phyloP scores from a whole-genome alignment of 257 asterid genomes.

The Ehretia macrophylla region DNA sequence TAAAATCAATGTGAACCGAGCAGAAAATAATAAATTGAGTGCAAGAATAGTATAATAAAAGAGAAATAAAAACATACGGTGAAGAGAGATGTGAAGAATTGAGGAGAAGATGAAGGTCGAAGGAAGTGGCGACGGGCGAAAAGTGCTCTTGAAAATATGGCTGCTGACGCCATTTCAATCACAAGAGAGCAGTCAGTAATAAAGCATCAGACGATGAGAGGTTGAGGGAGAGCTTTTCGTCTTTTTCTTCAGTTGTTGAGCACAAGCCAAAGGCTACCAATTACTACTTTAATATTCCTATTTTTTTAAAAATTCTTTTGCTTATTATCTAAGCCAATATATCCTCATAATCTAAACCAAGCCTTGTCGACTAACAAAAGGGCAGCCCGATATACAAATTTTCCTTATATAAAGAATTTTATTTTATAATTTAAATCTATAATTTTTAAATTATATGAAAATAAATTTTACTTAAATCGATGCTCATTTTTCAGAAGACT shows the following conservation, averaged over 20 bases:
- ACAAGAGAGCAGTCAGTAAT: constrained; percentile 1
- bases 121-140: constrained; percentile 48
- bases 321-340: no score
- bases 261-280: no score
- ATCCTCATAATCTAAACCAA: no score
- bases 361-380: no score
- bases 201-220: constrained; percentile 14
- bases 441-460: no score
- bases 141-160: constrained; percentile 53
- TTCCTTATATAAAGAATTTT: no score
- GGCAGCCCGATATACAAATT: no score
- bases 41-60: not conserved
- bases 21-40: not conserved
- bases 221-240: constrained; percentile 6
- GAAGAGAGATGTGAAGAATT: constrained; percentile 28
- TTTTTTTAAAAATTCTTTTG: no score
- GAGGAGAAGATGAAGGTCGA: constrained; percentile 38
- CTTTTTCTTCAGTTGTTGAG: constrained; percentile 4
- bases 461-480: no score
- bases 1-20: not conserved
- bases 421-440: no score
- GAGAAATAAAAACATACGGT: constrained; percentile 57
- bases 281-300: no score
- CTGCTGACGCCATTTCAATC: constrained; percentile 25
- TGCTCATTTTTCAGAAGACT: no score